These are phyloP conservation scores for Aureobasidium sp. DNA, from an alignment of 2,329 filamentous ascomycete species.

Conservation along the genomic window DNA sequence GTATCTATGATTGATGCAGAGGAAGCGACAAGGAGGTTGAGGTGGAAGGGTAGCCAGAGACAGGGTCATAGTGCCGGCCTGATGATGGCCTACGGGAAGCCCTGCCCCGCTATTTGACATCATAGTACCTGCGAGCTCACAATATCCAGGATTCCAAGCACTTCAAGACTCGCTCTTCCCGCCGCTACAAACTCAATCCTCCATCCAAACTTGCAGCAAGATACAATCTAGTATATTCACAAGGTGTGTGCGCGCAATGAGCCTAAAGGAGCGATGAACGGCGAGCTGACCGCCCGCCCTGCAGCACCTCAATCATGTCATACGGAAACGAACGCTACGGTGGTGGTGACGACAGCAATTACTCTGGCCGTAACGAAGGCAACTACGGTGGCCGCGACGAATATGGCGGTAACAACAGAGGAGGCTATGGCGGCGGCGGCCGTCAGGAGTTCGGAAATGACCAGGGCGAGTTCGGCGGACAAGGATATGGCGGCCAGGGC, in stretches of 20 bases:
- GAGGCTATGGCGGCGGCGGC: conserved; percentile 18
- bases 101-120: conserved; percentile 9
- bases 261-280: background rate
- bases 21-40: background rate
- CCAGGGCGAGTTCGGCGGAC: conserved; percentile 8
- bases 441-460: conserved; percentile 10
- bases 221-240: background rate
- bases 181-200: background rate
- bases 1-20: background rate
- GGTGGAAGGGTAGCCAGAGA: background rate
- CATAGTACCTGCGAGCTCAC: background rate
- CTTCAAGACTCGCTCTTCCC: background rate
- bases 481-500: conserved; percentile 14
- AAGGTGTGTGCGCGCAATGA: background rate
- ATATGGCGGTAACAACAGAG: conserved; percentile 12
- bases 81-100: background rate
- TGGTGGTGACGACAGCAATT: conserved; percentile 21
- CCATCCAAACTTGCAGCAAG: background rate
- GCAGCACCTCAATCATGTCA: conserved; percentile 21
- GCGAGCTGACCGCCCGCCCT: background rate
- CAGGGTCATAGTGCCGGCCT: background rate
- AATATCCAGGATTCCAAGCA: background rate
- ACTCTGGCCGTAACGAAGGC: conserved; percentile 19
- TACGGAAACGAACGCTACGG: conserved; percentile 24
- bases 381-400: conserved; percentile 17